These are phyloP conservation scores for Sporisorium iseilematis-ciliati DNA, from an alignment of 1,284 basidiomycete genomes.

Conservation along the genomic window DNA sequence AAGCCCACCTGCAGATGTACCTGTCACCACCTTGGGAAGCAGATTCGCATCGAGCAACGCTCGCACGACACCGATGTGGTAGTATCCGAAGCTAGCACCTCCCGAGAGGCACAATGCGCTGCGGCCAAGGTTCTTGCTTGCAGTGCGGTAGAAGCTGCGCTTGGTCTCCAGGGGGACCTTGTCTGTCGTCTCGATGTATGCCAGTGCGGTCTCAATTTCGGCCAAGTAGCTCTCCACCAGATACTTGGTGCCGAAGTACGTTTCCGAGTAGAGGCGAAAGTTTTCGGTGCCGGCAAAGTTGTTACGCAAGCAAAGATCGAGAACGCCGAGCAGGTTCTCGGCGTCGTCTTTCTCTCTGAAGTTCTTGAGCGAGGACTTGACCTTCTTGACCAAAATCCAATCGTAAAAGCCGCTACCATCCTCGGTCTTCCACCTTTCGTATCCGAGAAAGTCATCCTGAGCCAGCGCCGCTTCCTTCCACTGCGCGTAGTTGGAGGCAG, in stretches of 20 bases:
- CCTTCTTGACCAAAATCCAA: constrained; percentile 68
- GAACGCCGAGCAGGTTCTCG: constrained; percentile 82
- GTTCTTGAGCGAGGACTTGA: constrained; percentile 71
- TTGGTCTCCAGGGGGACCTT: constrained; percentile 87
- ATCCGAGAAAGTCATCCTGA: constrained; percentile 76
- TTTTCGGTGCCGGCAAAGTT: constrained; percentile 97
- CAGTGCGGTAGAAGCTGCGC: constrained; percentile 87
- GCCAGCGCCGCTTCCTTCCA: constrained; percentile 86
- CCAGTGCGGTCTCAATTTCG: constrained; percentile 57
- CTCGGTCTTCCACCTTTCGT: constrained; percentile 64
- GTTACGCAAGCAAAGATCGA: constrained; percentile 89
- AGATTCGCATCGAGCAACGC: constrained; percentile 89
- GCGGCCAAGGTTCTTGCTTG: constrained; percentile 88
- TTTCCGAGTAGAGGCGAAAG: constrained; percentile 86
- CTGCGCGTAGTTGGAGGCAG: constrained; percentile 78
- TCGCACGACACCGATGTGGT: constrained; percentile 88
- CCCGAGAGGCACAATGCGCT: constrained; percentile 92
- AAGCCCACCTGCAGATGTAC: constrained; percentile 92
- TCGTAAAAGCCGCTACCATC: constrained; percentile 66
- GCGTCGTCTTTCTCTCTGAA: constrained; percentile 80
- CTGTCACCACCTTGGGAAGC: constrained; percentile 86
- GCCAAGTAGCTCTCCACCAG: constrained; percentile 61
- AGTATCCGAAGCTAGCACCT: constrained; percentile 91
- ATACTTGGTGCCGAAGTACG: constrained; percentile 72
- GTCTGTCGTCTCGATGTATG: constrained; percentile 52